These are phyloP conservation scores for Leccinum disarticulatum DNA, from an alignment of 768 basidiomycete species.

Conservation along the genomic window DNA sequence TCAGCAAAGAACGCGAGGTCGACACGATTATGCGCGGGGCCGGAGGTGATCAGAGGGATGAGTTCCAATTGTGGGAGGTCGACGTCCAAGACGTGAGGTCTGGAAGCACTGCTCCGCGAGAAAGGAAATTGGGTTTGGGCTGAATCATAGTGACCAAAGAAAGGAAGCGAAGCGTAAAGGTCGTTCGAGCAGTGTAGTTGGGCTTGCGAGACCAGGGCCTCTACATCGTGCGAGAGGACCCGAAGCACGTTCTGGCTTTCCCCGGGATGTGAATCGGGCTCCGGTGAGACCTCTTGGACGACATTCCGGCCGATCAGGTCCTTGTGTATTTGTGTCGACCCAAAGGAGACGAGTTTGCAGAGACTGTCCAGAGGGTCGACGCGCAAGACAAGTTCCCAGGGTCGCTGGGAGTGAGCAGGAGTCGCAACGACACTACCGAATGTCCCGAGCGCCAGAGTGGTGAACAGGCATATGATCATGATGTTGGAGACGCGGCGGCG, in stretches of 20 bases:
- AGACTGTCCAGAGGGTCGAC: slow-evolving; percentile 15
- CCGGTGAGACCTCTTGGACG: slow-evolving; percentile 9
- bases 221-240: slow-evolving; percentile 19
- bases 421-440: slow-evolving; percentile 6
- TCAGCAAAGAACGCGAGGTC: slow-evolving; percentile 78
- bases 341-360: slow-evolving; percentile 23
- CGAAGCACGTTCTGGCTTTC: slow-evolving; percentile 16
- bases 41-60: slow-evolving; percentile 57
- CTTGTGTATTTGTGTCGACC: slow-evolving; percentile 23
- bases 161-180: slow-evolving; percentile 5
- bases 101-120: neutral
- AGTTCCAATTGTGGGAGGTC: slow-evolving; percentile 50
- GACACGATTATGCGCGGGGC: slow-evolving; percentile 62
- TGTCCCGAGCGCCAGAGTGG: slow-evolving; percentile 2
- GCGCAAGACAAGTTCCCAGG: slow-evolving; percentile 48
- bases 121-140: slow-evolving; percentile 20
- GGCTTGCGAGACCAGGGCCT: slow-evolving; percentile 17
- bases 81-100: slow-evolving; percentile 4
- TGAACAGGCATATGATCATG: slow-evolving; percentile 17
- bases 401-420: slow-evolving; percentile 65
- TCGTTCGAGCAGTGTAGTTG: slow-evolving; percentile 27
- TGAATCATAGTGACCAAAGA: neutral
- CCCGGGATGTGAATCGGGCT: slow-evolving; percentile 13
- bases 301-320: slow-evolving; percentile 9
- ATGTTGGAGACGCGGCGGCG: neutral